Base-by-base conservation (phyloP, 352 stramenopile genomes). In the Phytophthora melonis region DNA sequence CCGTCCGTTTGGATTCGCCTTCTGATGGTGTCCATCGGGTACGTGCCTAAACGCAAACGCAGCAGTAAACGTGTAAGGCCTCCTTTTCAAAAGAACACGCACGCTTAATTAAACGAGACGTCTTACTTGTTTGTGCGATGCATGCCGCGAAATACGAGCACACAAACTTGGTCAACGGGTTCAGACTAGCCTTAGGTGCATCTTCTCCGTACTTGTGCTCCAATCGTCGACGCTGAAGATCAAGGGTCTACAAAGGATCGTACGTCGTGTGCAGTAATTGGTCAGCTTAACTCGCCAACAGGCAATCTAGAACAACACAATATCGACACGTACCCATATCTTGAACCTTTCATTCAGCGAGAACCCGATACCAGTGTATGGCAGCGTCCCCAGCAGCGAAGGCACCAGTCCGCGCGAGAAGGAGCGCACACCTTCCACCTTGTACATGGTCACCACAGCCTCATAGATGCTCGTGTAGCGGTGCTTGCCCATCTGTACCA, bases 291-390 rank as follows among this genome's bases (percentile, higher is more conserved):
- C 23, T 25, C 23, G 23, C 23, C 23, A 25, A 25, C 23, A 25
- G 23, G 23, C 23, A 25, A 25, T 25, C 23, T 2, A 25, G 23
- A 25, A 25, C 23, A 25, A 2, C 23, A 25, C 23, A 25, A 25
- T 25, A 21, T 7, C 49, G 14, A 49, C n/a, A 80, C 78, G 34
- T 75, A 91, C 81, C 81, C 74, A 87, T n/a, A 82, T 77, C 64
- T 96, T 96, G 68, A 96, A 95, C 32, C 81, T 76, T 41, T 96
- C 90, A 66, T 96, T 96, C 9, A 96, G 73, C 3, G 83, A 88
- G 66, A 96, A 96, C 1, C 88, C 90, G 60, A 96, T 96, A 14
- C 90, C 90, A 16, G 88, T 95, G 74, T 96, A 96, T 18, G 89
- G 90, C 57, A 96, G 66, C n/a, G 89, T 95, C 4, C 90, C 90